phyloP scores from a whole-genome alignment of 2,329 filamentous ascomycete species.

The Diaporthe nobilis region DNA sequence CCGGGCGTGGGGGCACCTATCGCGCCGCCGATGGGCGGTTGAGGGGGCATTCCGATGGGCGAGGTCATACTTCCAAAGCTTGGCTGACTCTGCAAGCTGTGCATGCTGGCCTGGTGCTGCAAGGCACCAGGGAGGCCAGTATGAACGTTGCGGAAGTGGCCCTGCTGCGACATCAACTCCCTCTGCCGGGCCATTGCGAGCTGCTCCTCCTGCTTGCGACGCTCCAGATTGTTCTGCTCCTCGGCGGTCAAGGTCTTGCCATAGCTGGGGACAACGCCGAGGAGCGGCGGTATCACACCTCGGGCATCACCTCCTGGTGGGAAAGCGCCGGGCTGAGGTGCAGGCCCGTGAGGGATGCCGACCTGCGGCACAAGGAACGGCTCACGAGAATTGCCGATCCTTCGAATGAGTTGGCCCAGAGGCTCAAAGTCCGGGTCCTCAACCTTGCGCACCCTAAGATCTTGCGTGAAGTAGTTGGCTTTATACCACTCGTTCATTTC shows the following conservation, averaged over 20 bases:
- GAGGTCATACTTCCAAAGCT: constrained; percentile 96
- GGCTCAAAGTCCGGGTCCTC: constrained; percentile 97
- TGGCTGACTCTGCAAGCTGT: constrained; percentile 96
- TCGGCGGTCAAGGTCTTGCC: constrained; percentile 96
- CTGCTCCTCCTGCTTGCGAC: constrained; percentile 97
- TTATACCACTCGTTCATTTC: constrained; percentile 99
- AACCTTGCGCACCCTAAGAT: constrained; percentile 93
- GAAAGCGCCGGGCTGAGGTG: constrained; percentile 66
- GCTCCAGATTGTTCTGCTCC: constrained; percentile 96
- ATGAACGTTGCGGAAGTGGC: constrained; percentile 81
- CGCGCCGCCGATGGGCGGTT: constrained; percentile 69
- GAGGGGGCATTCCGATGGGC: constrained; percentile 74
- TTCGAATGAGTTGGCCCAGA: constrained; percentile 91
- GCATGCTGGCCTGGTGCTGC: constrained; percentile 94
- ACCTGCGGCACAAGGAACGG: constrained; percentile 98
- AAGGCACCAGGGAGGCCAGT: constrained; percentile 66
- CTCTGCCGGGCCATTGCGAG: constrained; percentile 97
- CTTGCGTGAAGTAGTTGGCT: constrained; percentile 95
- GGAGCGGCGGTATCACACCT: constrained; percentile 87
- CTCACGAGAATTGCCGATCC: constrained; percentile 97
- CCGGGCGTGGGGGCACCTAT: constrained; percentile 67
- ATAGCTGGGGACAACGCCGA: constrained; percentile 94
- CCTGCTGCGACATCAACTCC: constrained; percentile 90
- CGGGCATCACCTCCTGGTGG: constrained; percentile 63
- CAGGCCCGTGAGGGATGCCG: constrained; percentile 89